Percentiles rank a stretch among this genome's conserved stretches.
These are phyloP conservation scores for Xylaria castorea DNA, from an alignment of 495 filamentous ascomycete species.

Conservation along the genomic window DNA sequence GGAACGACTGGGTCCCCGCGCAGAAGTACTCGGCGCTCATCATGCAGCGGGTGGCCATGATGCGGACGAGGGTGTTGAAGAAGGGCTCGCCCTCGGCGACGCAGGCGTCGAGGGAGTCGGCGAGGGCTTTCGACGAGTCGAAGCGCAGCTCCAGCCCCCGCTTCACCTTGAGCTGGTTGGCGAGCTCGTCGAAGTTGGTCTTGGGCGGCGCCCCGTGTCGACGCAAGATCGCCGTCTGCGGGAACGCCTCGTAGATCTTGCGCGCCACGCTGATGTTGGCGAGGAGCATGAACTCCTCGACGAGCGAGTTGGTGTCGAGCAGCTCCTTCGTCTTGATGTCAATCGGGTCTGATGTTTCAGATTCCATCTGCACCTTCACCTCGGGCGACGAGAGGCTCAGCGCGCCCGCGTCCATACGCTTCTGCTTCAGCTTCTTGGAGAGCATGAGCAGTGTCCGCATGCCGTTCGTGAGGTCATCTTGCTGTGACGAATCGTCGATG, in stretches of 20 bases:
- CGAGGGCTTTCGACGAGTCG: conserved; percentile 87
- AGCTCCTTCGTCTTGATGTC: conserved; percentile 94
- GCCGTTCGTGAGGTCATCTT: conserved; percentile 86
- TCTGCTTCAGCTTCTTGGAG: conserved; percentile 92
- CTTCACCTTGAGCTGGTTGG: conserved; percentile 86
- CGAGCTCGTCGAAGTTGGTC: conserved; percentile 93
- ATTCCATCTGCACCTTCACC: conserved; percentile 91
- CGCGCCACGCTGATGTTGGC: conserved; percentile 93
- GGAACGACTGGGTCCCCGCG: conserved; percentile 86
- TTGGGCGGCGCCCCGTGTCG: conserved; percentile 90
- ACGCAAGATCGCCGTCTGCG: conserved; percentile 91
- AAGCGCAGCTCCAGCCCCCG: conserved; percentile 76
- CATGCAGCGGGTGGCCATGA: conserved; percentile 98
- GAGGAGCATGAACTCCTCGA: conserved; percentile 99
- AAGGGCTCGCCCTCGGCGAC: conserved; percentile 85
- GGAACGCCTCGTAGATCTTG: conserved; percentile 87
- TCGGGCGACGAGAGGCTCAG: conserved; percentile 94
- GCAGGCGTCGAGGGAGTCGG: conserved; percentile 87
- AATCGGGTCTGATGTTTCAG: conserved; percentile 92
- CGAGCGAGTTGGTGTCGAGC: conserved; percentile 95
- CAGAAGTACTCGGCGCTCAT: conserved; percentile 98
- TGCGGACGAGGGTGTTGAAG: conserved; percentile 97
- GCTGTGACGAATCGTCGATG: conserved; percentile 84
- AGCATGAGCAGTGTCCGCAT: conserved; percentile 88
- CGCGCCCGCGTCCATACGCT: conserved; percentile 94